Percentiles rank a stretch among this genome's conserved stretches.
Evolutionary conservation across 2,329 filamentous ascomycete species (phyloP).

Genomic region (Cordyceps tenuipes): DNA sequence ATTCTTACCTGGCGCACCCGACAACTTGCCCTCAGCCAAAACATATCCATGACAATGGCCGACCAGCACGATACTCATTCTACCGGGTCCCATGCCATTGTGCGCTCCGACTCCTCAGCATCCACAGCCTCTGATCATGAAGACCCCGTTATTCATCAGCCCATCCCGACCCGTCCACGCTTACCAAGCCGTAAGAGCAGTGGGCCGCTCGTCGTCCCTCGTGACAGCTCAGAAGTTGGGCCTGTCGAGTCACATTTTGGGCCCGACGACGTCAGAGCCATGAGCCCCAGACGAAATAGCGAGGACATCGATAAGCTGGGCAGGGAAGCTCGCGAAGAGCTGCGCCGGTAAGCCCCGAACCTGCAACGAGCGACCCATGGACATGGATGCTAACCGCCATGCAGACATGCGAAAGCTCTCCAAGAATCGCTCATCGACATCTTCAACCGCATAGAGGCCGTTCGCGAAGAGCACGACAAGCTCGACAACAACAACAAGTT

Average conservation of each 20-base stretch:
- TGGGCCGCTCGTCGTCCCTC: conserved; percentile 72
- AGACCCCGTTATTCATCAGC: conserved; percentile 38
- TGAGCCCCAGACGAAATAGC: conserved; percentile 87
- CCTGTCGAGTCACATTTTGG: conserved; percentile 68
- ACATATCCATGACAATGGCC: conserved; percentile 13
- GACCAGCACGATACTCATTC: conserved; percentile 17
- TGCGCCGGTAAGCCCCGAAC: conserved; percentile 42
- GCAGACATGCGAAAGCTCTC: conserved; percentile 76
- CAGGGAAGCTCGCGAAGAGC: conserved; percentile 65
- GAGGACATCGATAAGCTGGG: conserved; percentile 85
- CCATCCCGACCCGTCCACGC: conserved; percentile 52
- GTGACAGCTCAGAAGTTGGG: conserved; percentile 66
- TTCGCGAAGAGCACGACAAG: conserved; percentile 92
- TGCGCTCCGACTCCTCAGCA: conserved; percentile 29
- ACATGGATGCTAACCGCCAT: not conserved
- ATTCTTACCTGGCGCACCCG: not conserved
- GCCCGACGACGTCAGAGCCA: conserved; percentile 80
- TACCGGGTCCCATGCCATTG: conserved; percentile 24
- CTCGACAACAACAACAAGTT: conserved; percentile 96
- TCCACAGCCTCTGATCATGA: conserved; percentile 29
- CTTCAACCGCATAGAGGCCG: conserved; percentile 88
- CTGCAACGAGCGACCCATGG: conserved; percentile 7
- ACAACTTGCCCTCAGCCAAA: not conserved
- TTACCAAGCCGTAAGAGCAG: conserved; percentile 69
- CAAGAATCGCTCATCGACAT: conserved; percentile 86